phyloP scores from a whole-genome alignment of 1,284 basidiomycete species.

The Papiliotrema terrestris region DNA sequence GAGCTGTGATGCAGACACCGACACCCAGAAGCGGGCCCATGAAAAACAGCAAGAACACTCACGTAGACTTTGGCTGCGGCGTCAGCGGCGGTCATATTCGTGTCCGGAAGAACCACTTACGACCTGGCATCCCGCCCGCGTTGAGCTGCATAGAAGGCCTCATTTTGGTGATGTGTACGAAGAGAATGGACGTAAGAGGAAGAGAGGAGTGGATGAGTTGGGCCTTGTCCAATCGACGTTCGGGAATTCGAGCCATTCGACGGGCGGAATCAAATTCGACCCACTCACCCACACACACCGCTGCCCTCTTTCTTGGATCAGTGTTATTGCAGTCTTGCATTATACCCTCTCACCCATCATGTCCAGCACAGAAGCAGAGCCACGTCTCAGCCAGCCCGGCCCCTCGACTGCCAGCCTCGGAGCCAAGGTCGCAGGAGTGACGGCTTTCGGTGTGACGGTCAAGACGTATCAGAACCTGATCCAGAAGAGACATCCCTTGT shows the following conservation, averaged over 20 bases:
- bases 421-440: not conserved
- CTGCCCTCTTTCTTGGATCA: not conserved
- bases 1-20: not conserved
- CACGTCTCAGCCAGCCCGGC: not conserved
- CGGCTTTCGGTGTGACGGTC: not conserved
- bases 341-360: no score
- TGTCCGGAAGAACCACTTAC: not conserved
- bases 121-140: slow-evolving; percentile 3
- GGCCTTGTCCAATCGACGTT: not conserved
- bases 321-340: not conserved
- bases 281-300: not conserved
- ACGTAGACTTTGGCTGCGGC: slow-evolving; percentile 1
- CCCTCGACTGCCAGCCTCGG: not conserved
- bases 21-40: not conserved
- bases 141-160: slow-evolving; percentile 2
- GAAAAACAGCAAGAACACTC: not conserved
- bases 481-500: not conserved
- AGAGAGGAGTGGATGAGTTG: not conserved
- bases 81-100: not conserved
- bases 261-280: slow-evolving; percentile 1
- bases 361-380: not conserved
- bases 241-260: no score
- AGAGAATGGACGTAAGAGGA: not conserved
- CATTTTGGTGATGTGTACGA: not conserved
- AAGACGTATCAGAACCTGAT: slow-evolving; percentile 1